Conservation (phyloP, 352 stramenopile species). For the Globisporangium parvum region DNA sequence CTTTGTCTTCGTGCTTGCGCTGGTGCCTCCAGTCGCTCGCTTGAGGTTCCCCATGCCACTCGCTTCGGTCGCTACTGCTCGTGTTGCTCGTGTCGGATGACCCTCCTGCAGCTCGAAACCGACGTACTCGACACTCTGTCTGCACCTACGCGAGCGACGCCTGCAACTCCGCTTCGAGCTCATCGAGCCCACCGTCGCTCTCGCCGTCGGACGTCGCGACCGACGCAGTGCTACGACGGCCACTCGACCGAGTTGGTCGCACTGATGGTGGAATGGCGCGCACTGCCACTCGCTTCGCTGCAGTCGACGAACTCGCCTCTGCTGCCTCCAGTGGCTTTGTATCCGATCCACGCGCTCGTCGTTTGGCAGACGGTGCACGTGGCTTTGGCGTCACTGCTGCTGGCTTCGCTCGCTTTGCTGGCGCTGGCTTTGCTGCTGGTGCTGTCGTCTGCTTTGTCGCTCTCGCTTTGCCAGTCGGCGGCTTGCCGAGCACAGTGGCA, state of each 20-base stretch:
- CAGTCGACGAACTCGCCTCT: background rate
- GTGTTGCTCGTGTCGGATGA: too few species aligned
- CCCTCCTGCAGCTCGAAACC: too few species aligned
- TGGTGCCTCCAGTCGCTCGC: background rate
- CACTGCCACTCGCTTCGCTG: background rate
- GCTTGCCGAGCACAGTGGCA: background rate
- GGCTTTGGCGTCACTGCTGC: background rate
- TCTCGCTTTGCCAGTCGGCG: background rate
- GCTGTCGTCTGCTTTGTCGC: background rate
- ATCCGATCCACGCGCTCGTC: background rate
- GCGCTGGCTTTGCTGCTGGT: background rate
- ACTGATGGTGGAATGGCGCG: background rate
- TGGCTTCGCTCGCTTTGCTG: background rate
- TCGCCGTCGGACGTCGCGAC: conserved; percentile 28
- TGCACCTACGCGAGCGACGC: conserved; percentile 6
- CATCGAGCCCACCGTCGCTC: conserved; percentile 35
- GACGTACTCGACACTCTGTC: background rate
- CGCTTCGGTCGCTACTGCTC: background rate
- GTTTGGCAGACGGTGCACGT: background rate
- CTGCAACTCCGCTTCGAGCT: conserved; percentile 39
- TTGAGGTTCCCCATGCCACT: conserved; percentile 5
- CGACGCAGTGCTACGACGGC: conserved; percentile 12
- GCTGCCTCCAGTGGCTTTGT: background rate
- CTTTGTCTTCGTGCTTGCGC: background rate
- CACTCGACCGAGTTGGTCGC: conserved; percentile 4